A percentile compares a stretch with the other conserved stretches of the same genome.
Conservation (phyloP, 192 early-diverging fungal species). For the Mortierella hygrophila region DNA sequence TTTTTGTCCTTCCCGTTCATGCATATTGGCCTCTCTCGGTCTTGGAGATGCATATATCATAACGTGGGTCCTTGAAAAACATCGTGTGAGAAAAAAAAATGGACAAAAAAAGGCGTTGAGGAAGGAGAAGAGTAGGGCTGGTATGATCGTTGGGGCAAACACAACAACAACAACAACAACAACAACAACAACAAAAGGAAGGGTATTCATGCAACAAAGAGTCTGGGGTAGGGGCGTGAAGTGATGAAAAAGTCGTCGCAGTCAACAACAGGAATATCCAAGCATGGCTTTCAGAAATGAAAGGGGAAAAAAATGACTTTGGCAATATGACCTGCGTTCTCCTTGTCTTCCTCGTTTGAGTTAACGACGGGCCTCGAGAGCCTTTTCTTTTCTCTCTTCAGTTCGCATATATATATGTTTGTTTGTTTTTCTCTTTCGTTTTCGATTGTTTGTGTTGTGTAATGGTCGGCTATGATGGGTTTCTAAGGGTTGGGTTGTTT, state of each 20-base stretch:
- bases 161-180: background rate
- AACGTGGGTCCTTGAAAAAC: background rate
- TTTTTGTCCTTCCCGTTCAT: background rate
- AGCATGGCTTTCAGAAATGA: background rate
- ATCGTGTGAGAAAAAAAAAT: conserved; percentile 3
- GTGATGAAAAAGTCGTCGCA: background rate
- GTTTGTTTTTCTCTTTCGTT: background rate
- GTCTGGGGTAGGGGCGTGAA: background rate
- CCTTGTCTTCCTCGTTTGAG: too few species aligned
- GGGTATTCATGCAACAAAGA: background rate
- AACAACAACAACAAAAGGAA: background rate
- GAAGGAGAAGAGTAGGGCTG: background rate
- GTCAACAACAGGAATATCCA: background rate
- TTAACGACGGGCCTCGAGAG: background rate
- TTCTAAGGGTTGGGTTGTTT: background rate
- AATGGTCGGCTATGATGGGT: background rate
- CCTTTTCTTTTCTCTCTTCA: background rate
- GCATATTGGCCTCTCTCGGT: background rate
- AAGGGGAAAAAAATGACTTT: conserved; percentile 4
- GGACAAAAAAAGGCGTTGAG: background rate
- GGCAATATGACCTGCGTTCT: background rate
- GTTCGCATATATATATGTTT: background rate
- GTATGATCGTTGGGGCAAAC: background rate
- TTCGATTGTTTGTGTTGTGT: background rate
- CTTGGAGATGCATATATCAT: conserved; percentile 2